phyloP scores from a whole-genome alignment of 345 rosid genomes.

The Mangifera indica region DNA sequence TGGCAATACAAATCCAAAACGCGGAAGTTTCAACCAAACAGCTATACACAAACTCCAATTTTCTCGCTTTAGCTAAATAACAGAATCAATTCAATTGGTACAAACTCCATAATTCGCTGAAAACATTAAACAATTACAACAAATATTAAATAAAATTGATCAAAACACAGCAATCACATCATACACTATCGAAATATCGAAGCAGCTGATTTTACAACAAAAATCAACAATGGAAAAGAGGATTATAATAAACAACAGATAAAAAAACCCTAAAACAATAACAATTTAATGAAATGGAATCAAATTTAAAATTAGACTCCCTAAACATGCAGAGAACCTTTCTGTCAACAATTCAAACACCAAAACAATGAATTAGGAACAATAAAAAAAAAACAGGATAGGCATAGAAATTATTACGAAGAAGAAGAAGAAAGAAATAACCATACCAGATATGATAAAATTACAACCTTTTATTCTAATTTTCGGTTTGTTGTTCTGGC shows the following conservation, averaged over 20 bases:
- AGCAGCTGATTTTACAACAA: neutral
- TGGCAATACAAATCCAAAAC: neutral
- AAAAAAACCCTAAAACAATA: constrained; percentile 11
- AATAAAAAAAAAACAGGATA: neutral
- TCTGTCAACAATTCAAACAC: neutral
- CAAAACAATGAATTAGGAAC: neutral
- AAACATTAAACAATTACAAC: neutral
- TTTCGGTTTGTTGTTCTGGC: neutral
- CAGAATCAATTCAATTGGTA: neutral
- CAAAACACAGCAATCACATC: neutral
- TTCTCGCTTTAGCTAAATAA: neutral
- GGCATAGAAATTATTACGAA: neutral
- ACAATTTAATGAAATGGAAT: neutral
- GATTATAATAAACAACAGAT: neutral
- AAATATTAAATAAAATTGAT: neutral
- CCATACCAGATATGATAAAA: neutral
- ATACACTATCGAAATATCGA: neutral
- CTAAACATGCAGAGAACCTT: neutral
- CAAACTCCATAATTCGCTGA: neutral
- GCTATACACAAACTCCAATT: neutral
- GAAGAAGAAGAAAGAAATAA: neutral
- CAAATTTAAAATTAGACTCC: neutral
- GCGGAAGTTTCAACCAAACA: constrained; percentile 6
- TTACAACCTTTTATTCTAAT: neutral
- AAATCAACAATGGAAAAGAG: neutral